Evolutionary conservation across 139 green algal species (phyloP), one percentile per base, ranked within the genome.

Genomic region (Chlamydomonas asymmetrica): DNA sequence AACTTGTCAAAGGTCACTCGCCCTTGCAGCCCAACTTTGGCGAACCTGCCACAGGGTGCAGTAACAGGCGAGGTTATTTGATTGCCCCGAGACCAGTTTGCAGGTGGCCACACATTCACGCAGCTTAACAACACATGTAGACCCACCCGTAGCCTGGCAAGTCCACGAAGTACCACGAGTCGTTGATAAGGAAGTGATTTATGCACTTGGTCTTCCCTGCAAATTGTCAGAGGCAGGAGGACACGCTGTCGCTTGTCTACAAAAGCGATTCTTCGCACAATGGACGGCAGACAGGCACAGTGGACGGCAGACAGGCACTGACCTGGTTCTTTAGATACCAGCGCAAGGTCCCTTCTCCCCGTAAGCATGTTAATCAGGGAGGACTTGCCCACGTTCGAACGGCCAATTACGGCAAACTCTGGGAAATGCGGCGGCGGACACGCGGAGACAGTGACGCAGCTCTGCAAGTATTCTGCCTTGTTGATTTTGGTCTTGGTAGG

Each of bases 111-210:
- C 34, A 8, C 56, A 77, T 54, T 77, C 71, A 45, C 59, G 48
- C 7, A 70, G 27, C 34, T 43, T 60, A 43, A 23, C 27, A 43
- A 64, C 23, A 10, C 31, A 67, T 32, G n/a, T 37, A 49, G 27
- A 70, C 85, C 73, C 71, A 96, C 86, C 95, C 95, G 67, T 98
- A 98, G 3, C 95, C 95, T 6, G 95, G 95, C 18, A 98, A 80
- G 74, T 98, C 95, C 23, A 98, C 95, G 27, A 98, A 76, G 82
- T 97, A 98, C 93, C 93, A 98, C 5, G 34, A 79, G 65, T 90
- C 76, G 82, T 98, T 99, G 79, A 98, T 97, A 4, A 97, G 73
- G 74, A 98, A 98, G 76, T 98, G 95, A 78, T 98, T 98, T 77
- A 98, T 98, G 74, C 86, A 93, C 32, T 82, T 82, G 10, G 95